Base-by-base conservation (phyloP, 495 filamentous ascomycete species). In the Trichoderma reesei region DNA sequence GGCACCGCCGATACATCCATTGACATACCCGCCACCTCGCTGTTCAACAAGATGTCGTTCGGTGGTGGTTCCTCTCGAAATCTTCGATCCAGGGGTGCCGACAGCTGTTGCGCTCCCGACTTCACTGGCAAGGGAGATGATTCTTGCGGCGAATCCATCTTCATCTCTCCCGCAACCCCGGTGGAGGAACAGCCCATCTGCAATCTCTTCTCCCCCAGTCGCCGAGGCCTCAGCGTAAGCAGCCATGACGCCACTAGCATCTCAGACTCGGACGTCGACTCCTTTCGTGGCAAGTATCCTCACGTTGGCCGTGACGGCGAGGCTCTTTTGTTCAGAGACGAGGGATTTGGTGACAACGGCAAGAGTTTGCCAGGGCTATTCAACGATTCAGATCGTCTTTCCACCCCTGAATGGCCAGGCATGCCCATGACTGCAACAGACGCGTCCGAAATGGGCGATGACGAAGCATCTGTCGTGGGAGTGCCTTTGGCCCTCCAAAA, bases 241-340 rank as follows among this genome's bases (percentile, higher is more conserved):
- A 56, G 51, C 26, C 34, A 56, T 14, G 51, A 56, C 7, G 20
- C 70, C 14, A 33, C 51, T 9, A 34, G 51, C 26, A 11, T 34
- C 31, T 34, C 20, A 26, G 61, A 63, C 41, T 48, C 46, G 14
- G 61, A 63, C 13, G 61, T 42, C 26, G 76, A 77, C 36, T 79
- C 75, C 2, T 68, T 74, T 63, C 11, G 63, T 67, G 1, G 62
- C 68, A 3, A 73, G 70, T 13, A 34, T n/a, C 72, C 67, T 9
- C 67, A 67, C 8, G 65, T 64, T 0, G 71, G 68, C 41, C 75
- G 77, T 41, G 75, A 74, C 61, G 79, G 80, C 65, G 75, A 76
- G 54, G 74, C 75, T 5, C 69, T 82, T 13, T 69, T 82, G 16
- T 80, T 80, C 54, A 70, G 70, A 26, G 74, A 76, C 26, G 41